Evolutionary conservation across 352 stramenopile genomes (phyloP).

Genomic region (Phytophthora crassamura): DNA sequence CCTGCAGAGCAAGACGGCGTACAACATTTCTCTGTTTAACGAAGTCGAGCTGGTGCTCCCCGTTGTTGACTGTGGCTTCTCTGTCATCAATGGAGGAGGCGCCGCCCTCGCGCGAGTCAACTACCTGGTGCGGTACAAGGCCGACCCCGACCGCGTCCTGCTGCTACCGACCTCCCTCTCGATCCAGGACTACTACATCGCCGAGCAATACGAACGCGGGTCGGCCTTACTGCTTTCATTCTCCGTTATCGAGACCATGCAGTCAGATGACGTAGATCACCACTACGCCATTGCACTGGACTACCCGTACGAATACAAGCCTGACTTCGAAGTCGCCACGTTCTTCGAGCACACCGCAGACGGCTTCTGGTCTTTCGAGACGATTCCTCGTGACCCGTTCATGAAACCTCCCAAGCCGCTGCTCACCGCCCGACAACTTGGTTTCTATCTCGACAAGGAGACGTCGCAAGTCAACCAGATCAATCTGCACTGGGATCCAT

Average conservation of each 20-base stretch:
- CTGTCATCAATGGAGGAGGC: constrained; percentile 6
- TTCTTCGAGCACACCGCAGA: constrained; percentile 26
- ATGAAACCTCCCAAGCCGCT: constrained; percentile 33
- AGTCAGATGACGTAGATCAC: constrained; percentile 23
- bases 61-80: constrained; percentile 33
- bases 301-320: constrained; percentile 43
- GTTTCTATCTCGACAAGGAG: constrained; percentile 48
- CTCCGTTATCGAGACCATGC: constrained; percentile 37
- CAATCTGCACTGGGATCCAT: constrained; percentile 31
- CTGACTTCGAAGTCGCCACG: constrained; percentile 31
- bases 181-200: constrained; percentile 45
- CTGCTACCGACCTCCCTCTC: constrained; percentile 33
- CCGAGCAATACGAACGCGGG: constrained; percentile 31
- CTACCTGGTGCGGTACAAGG: constrained; percentile 40
- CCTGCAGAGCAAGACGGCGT: constrained; percentile 40
- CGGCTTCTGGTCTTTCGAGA: constrained; percentile 32
- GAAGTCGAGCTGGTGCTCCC: constrained; percentile 36
- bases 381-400: constrained; percentile 26
- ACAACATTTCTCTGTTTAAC: constrained; percentile 44
- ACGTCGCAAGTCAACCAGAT: constrained; percentile 53
- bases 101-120: constrained; percentile 30
- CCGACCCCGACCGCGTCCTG: constrained; percentile 27
- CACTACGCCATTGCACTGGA: constrained; percentile 34
- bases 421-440: constrained; percentile 41
- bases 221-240: constrained; percentile 30